Percentiles rank a stretch among this genome's conserved stretches.
Evolutionary conservation across 257 asterid genomes (phyloP).

Genomic region (Solanum appendiculatum): DNA sequence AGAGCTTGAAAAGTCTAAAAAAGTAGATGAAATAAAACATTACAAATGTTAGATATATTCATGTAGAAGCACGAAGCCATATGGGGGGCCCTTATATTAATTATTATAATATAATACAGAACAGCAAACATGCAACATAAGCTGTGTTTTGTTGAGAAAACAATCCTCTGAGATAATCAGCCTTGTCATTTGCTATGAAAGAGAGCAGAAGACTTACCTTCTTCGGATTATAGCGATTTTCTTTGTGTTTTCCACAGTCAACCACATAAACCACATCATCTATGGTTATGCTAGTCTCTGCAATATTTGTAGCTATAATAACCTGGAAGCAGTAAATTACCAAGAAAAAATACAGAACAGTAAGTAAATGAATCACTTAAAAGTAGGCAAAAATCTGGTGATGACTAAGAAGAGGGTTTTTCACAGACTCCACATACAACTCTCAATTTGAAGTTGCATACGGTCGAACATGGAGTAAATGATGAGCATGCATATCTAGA

Average conservation of each 20-base stretch:
- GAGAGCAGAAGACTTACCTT: constrained; percentile 39
- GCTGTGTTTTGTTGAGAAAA: background rate
- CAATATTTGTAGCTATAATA: constrained; percentile 90
- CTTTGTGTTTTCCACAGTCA: constrained; percentile 95
- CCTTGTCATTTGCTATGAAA: background rate
- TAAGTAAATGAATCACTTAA: background rate
- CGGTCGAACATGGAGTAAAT: background rate
- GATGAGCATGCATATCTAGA: background rate
- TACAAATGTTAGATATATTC: background rate
- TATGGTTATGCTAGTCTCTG: constrained; percentile 96
- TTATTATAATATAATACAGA: background rate
- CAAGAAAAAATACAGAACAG: background rate
- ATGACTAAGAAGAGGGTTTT: background rate
- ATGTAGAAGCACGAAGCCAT: background rate
- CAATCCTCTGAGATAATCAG: background rate
- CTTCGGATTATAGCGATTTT: constrained; percentile 84
- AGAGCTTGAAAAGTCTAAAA: background rate
- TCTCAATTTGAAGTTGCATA: background rate
- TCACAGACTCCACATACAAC: background rate
- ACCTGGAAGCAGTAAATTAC: constrained; percentile 39
- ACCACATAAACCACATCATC: constrained; percentile 94
- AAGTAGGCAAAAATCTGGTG: background rate
- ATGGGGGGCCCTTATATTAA: background rate
- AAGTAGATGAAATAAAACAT: background rate
- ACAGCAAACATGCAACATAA: background rate